A percentile compares a stretch with the other conserved stretches of the same genome.
phyloP scores from a whole-genome alignment of 306 rosid species.

The Prunus mongolica region DNA sequence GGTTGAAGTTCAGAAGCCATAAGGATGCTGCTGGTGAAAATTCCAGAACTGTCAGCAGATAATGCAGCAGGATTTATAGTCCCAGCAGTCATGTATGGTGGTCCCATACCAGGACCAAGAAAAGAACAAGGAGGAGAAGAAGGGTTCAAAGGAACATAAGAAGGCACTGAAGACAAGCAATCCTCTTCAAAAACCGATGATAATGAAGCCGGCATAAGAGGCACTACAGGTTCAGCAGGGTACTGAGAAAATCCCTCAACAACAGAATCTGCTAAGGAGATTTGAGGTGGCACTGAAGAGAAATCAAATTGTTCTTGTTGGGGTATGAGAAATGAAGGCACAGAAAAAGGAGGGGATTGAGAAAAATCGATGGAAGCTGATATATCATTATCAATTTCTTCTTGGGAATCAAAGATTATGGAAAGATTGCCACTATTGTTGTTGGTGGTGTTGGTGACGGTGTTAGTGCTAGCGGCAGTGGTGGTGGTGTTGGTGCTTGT shows the following conservation, averaged over 20 bases:
- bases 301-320: conserved; percentile 59
- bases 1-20: conserved; percentile 65
- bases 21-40: conserved; percentile 53
- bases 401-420: conserved; percentile 65
- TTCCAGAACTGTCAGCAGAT: conserved; percentile 57
- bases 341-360: conserved; percentile 50
- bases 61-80: conserved; percentile 42
- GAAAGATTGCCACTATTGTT: conserved; percentile 45
- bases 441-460: conserved; percentile 19
- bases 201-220: conserved; percentile 46
- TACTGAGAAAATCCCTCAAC: conserved; percentile 61
- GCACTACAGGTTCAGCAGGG: conserved; percentile 30
- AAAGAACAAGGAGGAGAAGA: conserved; percentile 70
- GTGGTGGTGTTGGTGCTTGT: conserved; percentile 12
- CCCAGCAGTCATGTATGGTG: conserved; percentile 55
- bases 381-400: conserved; percentile 81
- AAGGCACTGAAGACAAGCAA: conserved; percentile 74
- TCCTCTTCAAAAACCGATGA: conserved; percentile 68
- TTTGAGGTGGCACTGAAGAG: conserved; percentile 47
- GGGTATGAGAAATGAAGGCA: conserved; percentile 41
- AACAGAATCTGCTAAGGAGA: conserved; percentile 43
- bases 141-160: conserved; percentile 63
- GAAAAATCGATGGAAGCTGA: conserved; percentile 92
- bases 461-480: conserved; percentile 26
- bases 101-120: conserved; percentile 46